phyloP scores from a whole-genome alignment of 2,329 filamentous ascomycete genomes.

The Cladophialophora bantiana region DNA sequence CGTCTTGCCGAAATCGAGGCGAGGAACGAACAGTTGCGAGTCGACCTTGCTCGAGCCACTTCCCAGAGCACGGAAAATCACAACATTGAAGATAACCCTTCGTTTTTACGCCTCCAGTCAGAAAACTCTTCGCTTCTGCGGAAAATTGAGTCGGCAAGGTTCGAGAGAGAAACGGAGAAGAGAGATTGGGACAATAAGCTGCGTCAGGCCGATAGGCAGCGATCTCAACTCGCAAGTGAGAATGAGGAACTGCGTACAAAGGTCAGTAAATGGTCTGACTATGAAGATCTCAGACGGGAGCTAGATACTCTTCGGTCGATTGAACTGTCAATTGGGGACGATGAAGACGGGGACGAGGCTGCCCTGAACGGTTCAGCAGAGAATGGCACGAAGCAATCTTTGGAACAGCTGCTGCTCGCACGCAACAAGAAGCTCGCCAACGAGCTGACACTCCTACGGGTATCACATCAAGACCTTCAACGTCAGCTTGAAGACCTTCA shows the following conservation, averaged over 20 bases:
- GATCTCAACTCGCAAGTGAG: conserved; percentile 76
- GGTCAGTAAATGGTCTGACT: conserved; percentile 88
- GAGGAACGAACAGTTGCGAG: conserved; percentile 88
- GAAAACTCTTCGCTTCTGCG: conserved; percentile 92
- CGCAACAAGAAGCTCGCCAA: conserved; percentile 97
- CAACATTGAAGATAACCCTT: conserved; percentile 81
- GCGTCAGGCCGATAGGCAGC: conserved; percentile 80
- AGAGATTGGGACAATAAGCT: conserved; percentile 77
- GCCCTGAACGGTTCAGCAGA: conserved; percentile 57
- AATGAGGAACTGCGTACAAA: conserved; percentile 80
- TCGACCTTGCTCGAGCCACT: conserved; percentile 89
- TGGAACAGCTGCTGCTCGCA: conserved; percentile 89
- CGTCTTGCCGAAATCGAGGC: conserved; percentile 90
- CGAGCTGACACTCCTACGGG: conserved; percentile 88
- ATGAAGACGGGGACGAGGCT: conserved; percentile 62
- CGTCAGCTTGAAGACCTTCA: conserved; percentile 78
- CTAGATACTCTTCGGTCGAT: conserved; percentile 92
- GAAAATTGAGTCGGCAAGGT: conserved; percentile 81
- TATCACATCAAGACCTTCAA: conserved; percentile 93
- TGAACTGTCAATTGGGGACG: conserved; percentile 91
- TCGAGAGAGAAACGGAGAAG: conserved; percentile 83
- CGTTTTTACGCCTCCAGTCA: conserved; percentile 83
- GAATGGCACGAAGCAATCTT: conserved; percentile 74
- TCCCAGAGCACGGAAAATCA: conserved; percentile 70
- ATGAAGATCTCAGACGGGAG: conserved; percentile 95